Conservation (phyloP, 441 rosid species). For the Populus hybrid region DNA sequence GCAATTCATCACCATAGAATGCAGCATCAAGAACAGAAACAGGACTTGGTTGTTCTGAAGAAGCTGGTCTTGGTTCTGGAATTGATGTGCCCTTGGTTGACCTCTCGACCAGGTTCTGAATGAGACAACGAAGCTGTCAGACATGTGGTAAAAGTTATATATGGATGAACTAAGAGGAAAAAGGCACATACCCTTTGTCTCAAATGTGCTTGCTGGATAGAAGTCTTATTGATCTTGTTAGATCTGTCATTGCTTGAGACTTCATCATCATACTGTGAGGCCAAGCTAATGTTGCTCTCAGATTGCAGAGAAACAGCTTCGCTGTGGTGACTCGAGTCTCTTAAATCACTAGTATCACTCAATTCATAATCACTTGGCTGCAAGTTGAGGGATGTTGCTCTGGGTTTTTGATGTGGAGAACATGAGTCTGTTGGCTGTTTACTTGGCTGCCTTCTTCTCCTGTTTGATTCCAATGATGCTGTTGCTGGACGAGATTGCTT, state of each 20-base stretch:
- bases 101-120: constrained; percentile 51
- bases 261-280: constrained; percentile 57
- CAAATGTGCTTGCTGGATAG: constrained; percentile 33
- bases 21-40: constrained; percentile 88
- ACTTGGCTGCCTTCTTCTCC: constrained; percentile 40
- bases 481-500: constrained; percentile 39
- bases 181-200: constrained; percentile 42
- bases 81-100: constrained; percentile 28
- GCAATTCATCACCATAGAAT: constrained; percentile 69
- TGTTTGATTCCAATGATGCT: constrained; percentile 45
- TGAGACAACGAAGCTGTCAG: constrained; percentile 28
- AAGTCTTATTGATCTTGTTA: constrained; percentile 29
- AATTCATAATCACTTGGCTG: constrained; percentile 45
- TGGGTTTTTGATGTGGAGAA: constrained; percentile 40
- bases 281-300: constrained; percentile 52
- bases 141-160: constrained; percentile 6
- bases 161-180: constrained; percentile 12
- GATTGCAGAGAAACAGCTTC: constrained; percentile 50
- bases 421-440: constrained; percentile 48
- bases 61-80: constrained; percentile 36
- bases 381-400: constrained; percentile 33
- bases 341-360: constrained; percentile 44
- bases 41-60: constrained; percentile 92
- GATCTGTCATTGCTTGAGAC: constrained; percentile 56
- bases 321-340: constrained; percentile 44